A percentile compares a stretch with the other conserved stretches of the same genome.
Evolutionary conservation across 768 basidiomycete species (phyloP).

Genomic region (Mycena epipterygia): DNA sequence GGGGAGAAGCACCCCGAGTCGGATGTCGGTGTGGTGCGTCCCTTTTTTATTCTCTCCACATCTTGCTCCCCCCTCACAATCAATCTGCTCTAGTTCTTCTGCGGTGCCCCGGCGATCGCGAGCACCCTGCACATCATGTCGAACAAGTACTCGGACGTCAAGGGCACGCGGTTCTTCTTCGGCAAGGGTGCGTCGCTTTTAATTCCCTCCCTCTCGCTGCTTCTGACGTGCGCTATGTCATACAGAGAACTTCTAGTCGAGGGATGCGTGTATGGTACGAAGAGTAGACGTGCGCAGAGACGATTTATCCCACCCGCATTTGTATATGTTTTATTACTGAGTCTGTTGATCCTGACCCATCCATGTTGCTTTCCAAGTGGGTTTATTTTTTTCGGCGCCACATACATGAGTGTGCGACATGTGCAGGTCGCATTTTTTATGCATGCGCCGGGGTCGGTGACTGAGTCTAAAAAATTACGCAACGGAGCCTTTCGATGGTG

Average conservation of each 20-base stretch:
- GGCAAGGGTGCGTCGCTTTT: conserved; percentile 65
- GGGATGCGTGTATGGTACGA: not conserved
- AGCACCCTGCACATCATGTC: conserved; percentile 68
- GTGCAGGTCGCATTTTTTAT: too few relatives aligned
- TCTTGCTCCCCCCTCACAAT: not conserved
- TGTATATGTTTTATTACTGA: conserved; percentile 34
- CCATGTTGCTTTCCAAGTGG: conserved; percentile 5
- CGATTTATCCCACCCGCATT: conserved; percentile 17
- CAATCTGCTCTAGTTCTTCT: conserved; percentile 61
- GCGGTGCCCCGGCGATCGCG: conserved; percentile 70
- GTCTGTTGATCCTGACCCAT: conserved; percentile 26
- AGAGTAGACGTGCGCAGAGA: conserved; percentile 25
- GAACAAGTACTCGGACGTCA: conserved; percentile 74
- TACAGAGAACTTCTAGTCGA: conserved; percentile 36
- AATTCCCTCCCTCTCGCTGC: not conserved
- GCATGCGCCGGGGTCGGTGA: too few relatives aligned
- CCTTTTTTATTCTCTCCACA: not conserved
- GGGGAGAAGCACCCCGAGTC: conserved; percentile 89
- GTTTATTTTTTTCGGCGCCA: too few relatives aligned
- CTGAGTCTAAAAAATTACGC: too few relatives aligned
- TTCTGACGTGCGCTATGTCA: not conserved
- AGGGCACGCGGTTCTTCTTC: conserved; percentile 73
- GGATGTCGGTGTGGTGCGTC: conserved; percentile 87
- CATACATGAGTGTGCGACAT: too few relatives aligned
- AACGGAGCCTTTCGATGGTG: too few relatives aligned